These are phyloP conservation scores for Rosa multiflora DNA, from an alignment of 306 rosid species.

Conservation along the genomic window DNA sequence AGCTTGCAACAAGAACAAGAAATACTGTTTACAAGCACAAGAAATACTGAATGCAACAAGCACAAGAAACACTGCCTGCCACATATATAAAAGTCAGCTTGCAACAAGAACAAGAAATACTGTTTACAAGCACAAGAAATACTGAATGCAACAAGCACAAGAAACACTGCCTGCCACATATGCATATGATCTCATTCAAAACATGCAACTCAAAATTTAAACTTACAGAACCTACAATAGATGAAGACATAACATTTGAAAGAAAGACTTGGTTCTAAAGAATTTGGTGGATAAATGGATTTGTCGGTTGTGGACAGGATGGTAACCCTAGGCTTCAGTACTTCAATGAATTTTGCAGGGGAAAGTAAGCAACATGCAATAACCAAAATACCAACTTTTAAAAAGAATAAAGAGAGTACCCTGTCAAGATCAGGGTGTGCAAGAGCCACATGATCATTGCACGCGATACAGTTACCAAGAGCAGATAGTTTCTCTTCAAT, in stretches of 20 bases:
- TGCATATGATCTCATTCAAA: background rate
- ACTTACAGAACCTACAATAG: background rate
- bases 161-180: background rate
- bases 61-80: background rate
- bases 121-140: background rate
- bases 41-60: background rate
- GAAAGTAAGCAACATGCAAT: background rate
- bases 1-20: no score
- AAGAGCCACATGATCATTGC: constrained; percentile 96
- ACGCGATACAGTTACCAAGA: constrained; percentile 87
- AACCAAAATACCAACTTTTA: background rate
- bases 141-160: background rate
- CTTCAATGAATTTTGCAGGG: background rate
- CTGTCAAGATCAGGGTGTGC: constrained; percentile 91
- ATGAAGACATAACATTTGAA: background rate
- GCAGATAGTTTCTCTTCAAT: constrained; percentile 89
- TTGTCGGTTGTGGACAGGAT: background rate
- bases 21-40: background rate
- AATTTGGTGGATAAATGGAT: background rate
- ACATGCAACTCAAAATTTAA: background rate
- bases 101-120: background rate
- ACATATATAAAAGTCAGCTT: background rate
- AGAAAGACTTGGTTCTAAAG: background rate
- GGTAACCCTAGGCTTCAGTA: background rate
- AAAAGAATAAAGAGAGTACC: constrained; percentile 38